A percentile compares a stretch with the other conserved stretches of the same genome.
phyloP scores from a whole-genome alignment of 129 eudicot genomes.

The Tanacetum coccineum region DNA sequence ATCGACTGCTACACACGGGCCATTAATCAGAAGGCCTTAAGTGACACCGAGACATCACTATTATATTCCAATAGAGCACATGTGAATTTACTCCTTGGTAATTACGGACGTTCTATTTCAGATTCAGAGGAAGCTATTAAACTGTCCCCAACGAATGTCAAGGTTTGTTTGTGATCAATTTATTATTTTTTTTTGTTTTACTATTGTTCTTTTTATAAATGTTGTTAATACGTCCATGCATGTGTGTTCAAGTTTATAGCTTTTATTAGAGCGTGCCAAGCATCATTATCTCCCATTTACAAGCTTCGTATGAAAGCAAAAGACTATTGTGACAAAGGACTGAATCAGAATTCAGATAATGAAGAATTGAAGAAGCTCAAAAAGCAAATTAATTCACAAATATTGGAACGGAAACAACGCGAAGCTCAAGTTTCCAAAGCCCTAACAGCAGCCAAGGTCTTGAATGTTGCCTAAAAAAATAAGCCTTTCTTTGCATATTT shows the following conservation, averaged over 20 bases:
- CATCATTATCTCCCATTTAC: conserved; percentile 67
- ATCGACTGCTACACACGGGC: conserved; percentile 87
- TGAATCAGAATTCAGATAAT: conserved; percentile 55
- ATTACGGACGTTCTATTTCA: conserved; percentile 74
- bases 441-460: conserved; percentile 61
- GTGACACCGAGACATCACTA: conserved; percentile 58
- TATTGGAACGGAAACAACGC: conserved; percentile 44
- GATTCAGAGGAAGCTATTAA: conserved; percentile 95
- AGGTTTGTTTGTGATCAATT: conserved; percentile 40
- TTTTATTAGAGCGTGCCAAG: conserved; percentile 76
- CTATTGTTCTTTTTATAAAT: background rate
- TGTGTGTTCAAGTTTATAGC: conserved; percentile 42
- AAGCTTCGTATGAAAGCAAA: conserved; percentile 74
- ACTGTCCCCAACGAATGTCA: conserved; percentile 62
- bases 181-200: background rate
- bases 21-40: conserved; percentile 76
- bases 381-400: conserved; percentile 45
- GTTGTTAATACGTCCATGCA: background rate
- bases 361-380: conserved; percentile 72
- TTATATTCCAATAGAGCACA: conserved; percentile 87
- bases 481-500: too few relatives aligned
- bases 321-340: conserved; percentile 70
- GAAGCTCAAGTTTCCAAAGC: conserved; percentile 77
- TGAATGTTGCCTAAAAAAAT: background rate
- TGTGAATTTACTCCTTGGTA: conserved; percentile 80